Base-by-base conservation (phyloP, 2,329 filamentous ascomycete genomes). In the Helminthosporium solani region DNA sequence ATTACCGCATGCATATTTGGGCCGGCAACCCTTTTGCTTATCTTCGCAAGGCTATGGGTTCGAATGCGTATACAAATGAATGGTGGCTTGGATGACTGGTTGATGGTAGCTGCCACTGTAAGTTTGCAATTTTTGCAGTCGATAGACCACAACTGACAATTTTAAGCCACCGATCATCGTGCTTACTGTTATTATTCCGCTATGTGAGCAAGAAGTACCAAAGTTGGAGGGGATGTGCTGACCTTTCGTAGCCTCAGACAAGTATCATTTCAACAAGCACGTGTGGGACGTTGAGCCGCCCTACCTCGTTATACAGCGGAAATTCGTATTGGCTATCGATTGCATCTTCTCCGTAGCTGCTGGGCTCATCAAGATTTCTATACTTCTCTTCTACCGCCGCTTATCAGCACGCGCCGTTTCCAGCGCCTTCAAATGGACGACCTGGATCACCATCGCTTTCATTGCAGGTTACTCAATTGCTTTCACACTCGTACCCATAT, bases 351-450 rank as follows among this genome's bases (percentile, higher is more conserved):
- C 61, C 36, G n/a, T 51, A 3, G 54, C 53, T 3, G 56, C 62
- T 2, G 64, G 65, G 0, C 40, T 67, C 1, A 57, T 67, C 40
- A 69, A 69, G 34, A 55, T 69, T 11, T 67, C 64, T 7, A 67
- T 69, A 14, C 54, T 69, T 3, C 51, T 64, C 2, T 67, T 66
- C 44, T 67, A 64, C 28, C 58, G 62, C 3, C 58, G 64, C 1
- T 52, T 67, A 1, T 60, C 58, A 7, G 45, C 61, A 11, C 58
- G 62, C 7, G 56, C 54, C 2, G 52, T 66, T 2, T 66, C 63
- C 4, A 55, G 40, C 1, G 27, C 36, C 3, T 67, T 66, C 30
- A 53, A 53, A 33, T 61, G 56, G 53, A 50, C 50, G 1, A 64
- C 58, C 3, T 55, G 57, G 52, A 41, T 60, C n/a, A 58, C 47